phyloP scores from a whole-genome alignment of 805 yeast species.

The Cyberlindnera veronae region DNA sequence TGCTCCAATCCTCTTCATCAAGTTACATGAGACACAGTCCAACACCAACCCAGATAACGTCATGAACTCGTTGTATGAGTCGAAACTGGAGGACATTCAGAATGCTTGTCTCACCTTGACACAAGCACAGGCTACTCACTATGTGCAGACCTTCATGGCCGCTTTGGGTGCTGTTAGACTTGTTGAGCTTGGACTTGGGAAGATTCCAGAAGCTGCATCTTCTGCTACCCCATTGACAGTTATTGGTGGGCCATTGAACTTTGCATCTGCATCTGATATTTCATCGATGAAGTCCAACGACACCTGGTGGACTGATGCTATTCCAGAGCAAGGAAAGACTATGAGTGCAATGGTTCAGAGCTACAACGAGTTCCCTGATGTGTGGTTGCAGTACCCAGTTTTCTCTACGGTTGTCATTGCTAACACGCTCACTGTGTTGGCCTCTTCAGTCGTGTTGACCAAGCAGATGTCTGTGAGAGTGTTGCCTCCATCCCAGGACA shows the following conservation, averaged over 20 bases:
- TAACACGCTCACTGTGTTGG: constrained; percentile 31
- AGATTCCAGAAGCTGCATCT: constrained; percentile 26
- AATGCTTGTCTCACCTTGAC: constrained; percentile 16
- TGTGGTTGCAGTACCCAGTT: constrained; percentile 39
- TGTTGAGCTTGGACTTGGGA: constrained; percentile 40
- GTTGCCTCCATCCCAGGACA: constrained; percentile 3
- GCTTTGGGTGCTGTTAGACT: constrained; percentile 32
- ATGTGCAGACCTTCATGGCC: constrained; percentile 30
- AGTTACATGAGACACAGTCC: constrained; percentile 30
- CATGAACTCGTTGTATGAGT: constrained; percentile 24
- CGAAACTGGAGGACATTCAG: constrained; percentile 22
- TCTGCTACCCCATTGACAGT: constrained; percentile 23
- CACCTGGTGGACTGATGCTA: constrained; percentile 28
- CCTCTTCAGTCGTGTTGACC: constrained; percentile 29
- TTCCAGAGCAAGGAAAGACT: constrained; percentile 22
- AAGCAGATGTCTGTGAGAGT: constrained; percentile 20
- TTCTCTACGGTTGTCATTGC: constrained; percentile 29
- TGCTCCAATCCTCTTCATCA: constrained; percentile 34
- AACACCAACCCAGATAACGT: constrained; percentile 27
- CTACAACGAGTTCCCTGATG: constrained; percentile 31
- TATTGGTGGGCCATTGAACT: constrained; percentile 30
- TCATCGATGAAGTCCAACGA: constrained; percentile 20
- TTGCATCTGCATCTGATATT: constrained; percentile 25
- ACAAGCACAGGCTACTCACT: constrained; percentile 30
- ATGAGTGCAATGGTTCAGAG: constrained; percentile 21